Percentiles rank a stretch among this genome's conserved stretches.
Evolutionary conservation across 2,329 filamentous ascomycete genomes (phyloP).

Genomic region (Sphaerulina populicola): DNA sequence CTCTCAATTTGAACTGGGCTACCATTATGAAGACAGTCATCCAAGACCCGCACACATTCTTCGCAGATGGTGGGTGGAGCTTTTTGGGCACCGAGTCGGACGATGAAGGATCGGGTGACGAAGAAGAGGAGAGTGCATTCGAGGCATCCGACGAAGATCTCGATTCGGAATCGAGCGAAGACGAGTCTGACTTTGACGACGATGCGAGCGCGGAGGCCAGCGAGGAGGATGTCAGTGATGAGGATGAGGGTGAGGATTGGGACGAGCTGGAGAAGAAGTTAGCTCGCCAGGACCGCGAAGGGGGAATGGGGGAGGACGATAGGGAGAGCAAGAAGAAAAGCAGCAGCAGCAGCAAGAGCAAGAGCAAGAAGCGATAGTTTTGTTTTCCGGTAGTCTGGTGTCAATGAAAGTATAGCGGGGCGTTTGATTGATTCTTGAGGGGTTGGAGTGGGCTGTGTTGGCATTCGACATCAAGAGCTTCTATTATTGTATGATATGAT

Average conservation of each 20-base stretch:
- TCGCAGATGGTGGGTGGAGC: constrained; percentile 87
- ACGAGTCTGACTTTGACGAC: constrained; percentile 88
- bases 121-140: constrained; percentile 84
- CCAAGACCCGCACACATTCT: constrained; percentile 89
- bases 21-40: constrained; percentile 99
- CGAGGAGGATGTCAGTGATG: constrained; percentile 52
- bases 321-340: constrained; percentile 55
- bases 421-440: not conserved
- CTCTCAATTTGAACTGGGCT: constrained; percentile 95
- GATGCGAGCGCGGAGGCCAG: constrained; percentile 75
- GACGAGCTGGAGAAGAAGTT: constrained; percentile 84
- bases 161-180: constrained; percentile 66
- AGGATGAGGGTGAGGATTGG: constrained; percentile 81
- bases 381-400: too few relatives aligned
- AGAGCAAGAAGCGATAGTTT: constrained; percentile 17
- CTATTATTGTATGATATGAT: too few relatives aligned
- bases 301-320: constrained; percentile 43
- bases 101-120: constrained; percentile 65
- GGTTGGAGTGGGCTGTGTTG: too few relatives aligned
- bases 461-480: too few relatives aligned
- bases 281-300: constrained; percentile 53
- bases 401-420: too few relatives aligned
- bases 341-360: constrained; percentile 16
- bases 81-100: constrained; percentile 86
- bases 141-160: constrained; percentile 83